Conservation (phyloP, 2,329 filamentous ascomycete species). For the Clonostachys rosea region DNA sequence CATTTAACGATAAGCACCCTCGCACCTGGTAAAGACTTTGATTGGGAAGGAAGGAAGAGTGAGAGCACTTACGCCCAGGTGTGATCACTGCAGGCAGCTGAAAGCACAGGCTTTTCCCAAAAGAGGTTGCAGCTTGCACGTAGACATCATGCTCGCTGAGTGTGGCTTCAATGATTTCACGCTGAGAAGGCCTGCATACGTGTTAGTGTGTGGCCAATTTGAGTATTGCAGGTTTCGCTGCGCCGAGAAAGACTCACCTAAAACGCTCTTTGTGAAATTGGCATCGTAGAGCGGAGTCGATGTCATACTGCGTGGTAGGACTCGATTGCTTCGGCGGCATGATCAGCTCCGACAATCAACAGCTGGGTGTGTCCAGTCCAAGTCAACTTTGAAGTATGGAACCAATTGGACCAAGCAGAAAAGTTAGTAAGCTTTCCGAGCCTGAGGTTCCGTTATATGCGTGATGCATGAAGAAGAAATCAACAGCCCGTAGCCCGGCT, state of each 20-base stretch:
- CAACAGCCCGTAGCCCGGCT: too few species aligned
- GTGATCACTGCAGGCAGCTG: constrained; percentile 87
- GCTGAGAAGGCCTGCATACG: constrained; percentile 65
- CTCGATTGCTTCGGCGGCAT: constrained; percentile 18
- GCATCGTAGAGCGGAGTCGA: constrained; percentile 69
- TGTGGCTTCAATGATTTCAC: constrained; percentile 81
- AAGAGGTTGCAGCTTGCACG: constrained; percentile 84
- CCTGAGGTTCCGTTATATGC: too few species aligned
- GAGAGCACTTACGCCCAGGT: constrained; percentile 63
- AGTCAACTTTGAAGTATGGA: too few species aligned
- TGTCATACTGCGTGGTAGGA: constrained; percentile 33
- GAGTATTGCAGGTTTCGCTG: neutral
- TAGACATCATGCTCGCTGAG: constrained; percentile 86
- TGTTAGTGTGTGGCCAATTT: neutral
- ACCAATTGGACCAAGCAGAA: too few species aligned
- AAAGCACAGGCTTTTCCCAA: constrained; percentile 91
- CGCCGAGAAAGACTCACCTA: constrained; percentile 41
- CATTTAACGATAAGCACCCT: neutral
- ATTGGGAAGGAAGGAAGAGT: neutral
- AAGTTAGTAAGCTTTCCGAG: too few species aligned
- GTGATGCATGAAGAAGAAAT: too few species aligned
- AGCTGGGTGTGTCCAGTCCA: too few species aligned
- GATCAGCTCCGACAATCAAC: neutral
- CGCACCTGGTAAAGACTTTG: neutral
- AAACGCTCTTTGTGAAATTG: constrained; percentile 74